A percentile compares a stretch with the other conserved stretches of the same genome.
These are phyloP conservation scores for Linnemannia hyalina DNA, from an alignment of 192 early-diverging fungal genomes.

Conservation along the genomic window DNA sequence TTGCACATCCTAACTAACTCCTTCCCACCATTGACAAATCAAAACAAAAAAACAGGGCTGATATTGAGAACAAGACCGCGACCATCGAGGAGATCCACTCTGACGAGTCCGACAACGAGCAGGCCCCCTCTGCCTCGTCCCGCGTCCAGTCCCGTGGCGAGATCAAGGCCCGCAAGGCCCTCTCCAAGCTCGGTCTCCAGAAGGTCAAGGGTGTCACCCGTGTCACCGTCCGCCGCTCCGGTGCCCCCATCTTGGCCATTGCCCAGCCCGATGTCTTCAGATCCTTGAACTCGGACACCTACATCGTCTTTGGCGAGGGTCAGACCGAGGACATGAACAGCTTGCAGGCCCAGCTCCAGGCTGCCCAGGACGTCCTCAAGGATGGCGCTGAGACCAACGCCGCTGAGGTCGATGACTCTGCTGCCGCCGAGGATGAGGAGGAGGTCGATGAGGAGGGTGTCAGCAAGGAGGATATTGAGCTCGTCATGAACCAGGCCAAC, in stretches of 20 bases:
- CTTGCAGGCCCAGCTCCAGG: slow-evolving; percentile 75
- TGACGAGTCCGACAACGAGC: slow-evolving; percentile 43
- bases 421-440: slow-evolving; percentile 72
- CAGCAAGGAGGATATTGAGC: slow-evolving; percentile 88
- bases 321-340: slow-evolving; percentile 87
- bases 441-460: slow-evolving; percentile 85
- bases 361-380: slow-evolving; percentile 72
- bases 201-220: slow-evolving; percentile 87
- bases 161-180: slow-evolving; percentile 97
- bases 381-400: slow-evolving; percentile 59
- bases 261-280: slow-evolving; percentile 94
- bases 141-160: slow-evolving; percentile 83
- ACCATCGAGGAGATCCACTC: slow-evolving; percentile 56
- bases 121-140: slow-evolving; percentile 28
- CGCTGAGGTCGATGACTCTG: slow-evolving; percentile 51
- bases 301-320: slow-evolving; percentile 97
- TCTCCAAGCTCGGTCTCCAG: slow-evolving; percentile 92
- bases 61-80: slow-evolving; percentile 59
- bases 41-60: slow-evolving; percentile 34
- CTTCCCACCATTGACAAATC: neutral
- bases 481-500: slow-evolving; percentile 93
- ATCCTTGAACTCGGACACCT: slow-evolving; percentile 88
- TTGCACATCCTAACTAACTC: neutral
- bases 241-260: slow-evolving; percentile 86
- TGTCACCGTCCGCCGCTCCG: slow-evolving; percentile 86